phyloP scores from a whole-genome alignment of 768 basidiomycete species.

The Termitomyces titanicus region DNA sequence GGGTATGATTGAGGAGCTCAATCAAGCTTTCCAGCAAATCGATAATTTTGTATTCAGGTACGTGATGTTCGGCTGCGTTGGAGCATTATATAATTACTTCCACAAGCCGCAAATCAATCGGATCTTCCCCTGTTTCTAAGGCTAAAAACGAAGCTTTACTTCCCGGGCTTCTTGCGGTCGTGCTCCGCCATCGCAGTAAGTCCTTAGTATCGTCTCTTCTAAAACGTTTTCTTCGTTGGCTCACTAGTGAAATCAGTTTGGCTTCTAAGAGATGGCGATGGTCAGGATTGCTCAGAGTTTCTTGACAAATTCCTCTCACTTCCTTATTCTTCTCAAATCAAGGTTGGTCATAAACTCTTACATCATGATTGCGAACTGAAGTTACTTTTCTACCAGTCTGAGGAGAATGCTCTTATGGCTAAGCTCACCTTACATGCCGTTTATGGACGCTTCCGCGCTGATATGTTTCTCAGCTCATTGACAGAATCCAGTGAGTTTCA shows the following conservation, averaged over 20 bases:
- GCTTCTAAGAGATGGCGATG: constrained; percentile 56
- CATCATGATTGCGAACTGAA: neutral
- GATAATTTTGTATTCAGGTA: constrained; percentile 47
- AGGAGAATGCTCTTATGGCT: constrained; percentile 72
- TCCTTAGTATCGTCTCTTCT: constrained; percentile 1
- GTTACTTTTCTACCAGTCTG: constrained; percentile 43
- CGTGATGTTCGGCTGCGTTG: constrained; percentile 12
- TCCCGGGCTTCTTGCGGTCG: constrained; percentile 55
- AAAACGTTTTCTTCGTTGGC: neutral
- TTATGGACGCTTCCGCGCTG: constrained; percentile 72
- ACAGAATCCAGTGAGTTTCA: constrained; percentile 78
- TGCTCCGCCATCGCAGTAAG: constrained; percentile 70
- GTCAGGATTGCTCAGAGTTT: constrained; percentile 47
- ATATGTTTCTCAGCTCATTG: constrained; percentile 88
- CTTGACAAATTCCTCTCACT: constrained; percentile 56
- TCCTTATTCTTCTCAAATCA: constrained; percentile 52
- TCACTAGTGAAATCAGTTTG: constrained; percentile 46
- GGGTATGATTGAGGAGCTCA: constrained; percentile 58
- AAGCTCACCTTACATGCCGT: constrained; percentile 76
- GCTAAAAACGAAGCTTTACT: constrained; percentile 45
- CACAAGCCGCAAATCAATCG: constrained; percentile 44
- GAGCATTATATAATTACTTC: constrained; percentile 1
- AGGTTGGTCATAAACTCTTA: constrained; percentile 35
- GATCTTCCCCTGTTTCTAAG: constrained; percentile 27
- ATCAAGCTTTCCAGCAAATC: constrained; percentile 47